Percentiles rank a stretch among this genome's conserved stretches.
Conservation (phyloP, 495 filamentous ascomycete species). For the Apodospora peruviana region DNA sequence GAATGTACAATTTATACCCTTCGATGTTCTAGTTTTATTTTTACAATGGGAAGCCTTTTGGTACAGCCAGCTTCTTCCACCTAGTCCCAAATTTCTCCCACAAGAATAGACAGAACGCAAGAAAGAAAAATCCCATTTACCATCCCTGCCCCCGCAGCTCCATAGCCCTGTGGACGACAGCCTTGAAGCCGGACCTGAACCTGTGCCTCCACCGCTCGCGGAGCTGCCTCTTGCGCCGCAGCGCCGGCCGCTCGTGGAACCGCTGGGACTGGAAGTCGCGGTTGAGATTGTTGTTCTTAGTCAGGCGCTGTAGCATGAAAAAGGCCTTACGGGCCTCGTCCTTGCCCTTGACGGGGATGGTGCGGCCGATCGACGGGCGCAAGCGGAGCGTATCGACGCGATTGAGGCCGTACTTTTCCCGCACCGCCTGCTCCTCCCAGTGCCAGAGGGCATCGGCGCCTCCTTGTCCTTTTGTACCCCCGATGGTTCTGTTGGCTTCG, state of each 20-base stretch:
- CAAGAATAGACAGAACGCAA: too few relatives aligned
- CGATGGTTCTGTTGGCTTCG: neutral
- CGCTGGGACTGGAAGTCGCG: conserved; percentile 46
- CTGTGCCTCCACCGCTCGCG: conserved; percentile 59
- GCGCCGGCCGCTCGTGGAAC: conserved; percentile 65
- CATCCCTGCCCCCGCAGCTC: conserved; percentile 68
- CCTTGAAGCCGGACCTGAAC: conserved; percentile 62
- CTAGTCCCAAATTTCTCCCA: too few relatives aligned
- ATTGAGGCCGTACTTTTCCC: conserved; percentile 7
- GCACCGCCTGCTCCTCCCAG: conserved; percentile 8
- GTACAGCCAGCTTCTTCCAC: too few relatives aligned
- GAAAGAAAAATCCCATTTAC: conserved; percentile 32
- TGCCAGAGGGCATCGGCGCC: neutral
- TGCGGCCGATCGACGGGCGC: conserved; percentile 53
- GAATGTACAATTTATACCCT: too few relatives aligned
- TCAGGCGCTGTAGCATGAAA: conserved; percentile 38
- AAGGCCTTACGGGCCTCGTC: conserved; percentile 54
- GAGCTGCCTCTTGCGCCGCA: conserved; percentile 62
- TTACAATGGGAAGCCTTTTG: too few relatives aligned
- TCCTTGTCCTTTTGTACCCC: neutral
- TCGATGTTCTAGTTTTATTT: too few relatives aligned
- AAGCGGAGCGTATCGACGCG: conserved; percentile 32
- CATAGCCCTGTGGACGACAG: conserved; percentile 52
- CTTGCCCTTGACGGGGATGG: conserved; percentile 40
- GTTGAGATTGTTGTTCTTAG: conserved; percentile 46